These are phyloP conservation scores for Penicilliopsis zonata DNA, from an alignment of 495 filamentous ascomycete genomes.

Conservation along the genomic window DNA sequence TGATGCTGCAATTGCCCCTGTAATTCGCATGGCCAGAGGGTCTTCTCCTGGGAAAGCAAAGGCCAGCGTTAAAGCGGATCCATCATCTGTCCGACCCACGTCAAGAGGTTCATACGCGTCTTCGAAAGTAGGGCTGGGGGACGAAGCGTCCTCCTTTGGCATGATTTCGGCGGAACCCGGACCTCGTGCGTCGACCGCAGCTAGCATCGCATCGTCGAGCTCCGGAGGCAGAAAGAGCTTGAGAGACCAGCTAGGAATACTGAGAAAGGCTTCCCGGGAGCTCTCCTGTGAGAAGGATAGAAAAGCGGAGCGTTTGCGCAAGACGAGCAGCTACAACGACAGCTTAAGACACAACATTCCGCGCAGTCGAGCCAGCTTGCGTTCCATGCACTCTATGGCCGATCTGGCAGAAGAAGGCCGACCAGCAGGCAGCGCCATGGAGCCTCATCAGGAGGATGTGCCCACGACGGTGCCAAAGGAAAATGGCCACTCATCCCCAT, in stretches of 20 bases:
- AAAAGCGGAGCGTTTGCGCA: constrained; percentile 20
- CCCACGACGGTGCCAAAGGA: constrained; percentile 15
- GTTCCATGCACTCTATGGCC: constrained; percentile 33
- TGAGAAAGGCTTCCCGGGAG: constrained; percentile 28
- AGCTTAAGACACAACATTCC: constrained; percentile 21
- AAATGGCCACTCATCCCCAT: constrained; percentile 16
- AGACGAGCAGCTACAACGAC: constrained; percentile 26
- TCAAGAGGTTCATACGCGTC: constrained; percentile 31
- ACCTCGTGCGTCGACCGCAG: constrained; percentile 23
- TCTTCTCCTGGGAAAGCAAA: constrained; percentile 54
- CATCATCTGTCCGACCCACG: constrained; percentile 16
- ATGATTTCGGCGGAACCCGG: constrained; percentile 31
- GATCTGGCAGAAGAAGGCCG: constrained; percentile 29
- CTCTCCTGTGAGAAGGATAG: constrained; percentile 23
- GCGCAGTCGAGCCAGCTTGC: constrained; percentile 28
- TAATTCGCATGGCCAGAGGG: constrained; percentile 76
- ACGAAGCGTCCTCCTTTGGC: constrained; percentile 28
- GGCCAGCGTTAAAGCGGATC: constrained; percentile 22
- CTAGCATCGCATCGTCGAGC: constrained; percentile 29
- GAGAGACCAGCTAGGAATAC: constrained; percentile 18
- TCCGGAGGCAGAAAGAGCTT: constrained; percentile 27
- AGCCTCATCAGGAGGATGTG: constrained; percentile 8
- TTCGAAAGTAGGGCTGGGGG: constrained; percentile 9
- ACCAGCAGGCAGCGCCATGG: constrained; percentile 10
- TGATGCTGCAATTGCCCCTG: constrained; percentile 68